Percentiles rank a stretch among this genome's conserved stretches.
phyloP scores from a whole-genome alignment of 73 alveolate species.

The Diophrys appendiculata region DNA sequence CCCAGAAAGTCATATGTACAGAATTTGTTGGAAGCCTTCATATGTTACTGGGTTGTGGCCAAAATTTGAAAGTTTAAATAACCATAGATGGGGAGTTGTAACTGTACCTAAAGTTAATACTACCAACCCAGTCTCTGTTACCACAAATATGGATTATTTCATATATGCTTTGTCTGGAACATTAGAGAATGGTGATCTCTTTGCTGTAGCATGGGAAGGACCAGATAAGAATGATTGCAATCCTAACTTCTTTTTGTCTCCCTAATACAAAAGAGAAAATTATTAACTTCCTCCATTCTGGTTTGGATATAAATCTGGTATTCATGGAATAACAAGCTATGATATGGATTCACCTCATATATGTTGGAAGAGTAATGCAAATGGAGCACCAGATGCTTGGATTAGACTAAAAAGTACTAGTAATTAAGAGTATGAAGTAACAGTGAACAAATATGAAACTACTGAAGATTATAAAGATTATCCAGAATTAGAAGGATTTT shows the following conservation, averaged over 20 bases:
- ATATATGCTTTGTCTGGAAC: constrained; percentile 13
- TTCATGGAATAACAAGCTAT: constrained; percentile 31
- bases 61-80: constrained; percentile 6
- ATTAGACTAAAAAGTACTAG: constrained; percentile 14
- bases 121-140: constrained; percentile 1
- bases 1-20: constrained; percentile 21
- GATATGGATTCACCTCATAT: constrained; percentile 32
- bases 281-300: constrained; percentile 36
- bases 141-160: constrained; percentile 24
- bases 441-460: constrained; percentile 7
- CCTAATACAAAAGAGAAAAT: background rate
- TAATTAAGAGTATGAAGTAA: background rate
- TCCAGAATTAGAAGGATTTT: constrained; percentile 33
- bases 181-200: constrained; percentile 44
- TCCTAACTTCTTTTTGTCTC: constrained; percentile 16
- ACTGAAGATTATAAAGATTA: background rate
- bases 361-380: constrained; percentile 38
- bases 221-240: constrained; percentile 14
- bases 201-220: constrained; percentile 47
- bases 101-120: background rate
- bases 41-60: background rate
- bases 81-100: constrained; percentile 20
- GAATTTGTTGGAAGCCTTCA: constrained; percentile 37
- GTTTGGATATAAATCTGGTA: constrained; percentile 52
- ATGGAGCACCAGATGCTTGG: constrained; percentile 29